phyloP scores from a whole-genome alignment of 2,329 filamentous ascomycete genomes.

The Lachnellula suecica region DNA sequence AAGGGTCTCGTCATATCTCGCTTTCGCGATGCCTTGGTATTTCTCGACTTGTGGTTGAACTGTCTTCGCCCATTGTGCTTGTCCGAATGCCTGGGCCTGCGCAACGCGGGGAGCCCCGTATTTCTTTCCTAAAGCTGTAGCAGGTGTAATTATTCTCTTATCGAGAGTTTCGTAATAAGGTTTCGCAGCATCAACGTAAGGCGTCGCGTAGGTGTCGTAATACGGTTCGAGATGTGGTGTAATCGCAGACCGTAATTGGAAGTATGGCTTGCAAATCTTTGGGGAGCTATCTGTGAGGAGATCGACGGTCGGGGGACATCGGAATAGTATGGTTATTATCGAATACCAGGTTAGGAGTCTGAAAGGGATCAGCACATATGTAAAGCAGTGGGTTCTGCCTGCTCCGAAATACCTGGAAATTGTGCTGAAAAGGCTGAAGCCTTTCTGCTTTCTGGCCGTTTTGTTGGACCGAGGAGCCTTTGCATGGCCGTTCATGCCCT shows the following conservation, averaged over 20 bases:
- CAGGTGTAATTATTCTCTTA: slow-evolving; percentile 67
- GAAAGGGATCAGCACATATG: slow-evolving; percentile 9
- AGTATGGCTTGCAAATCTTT: slow-evolving; percentile 80
- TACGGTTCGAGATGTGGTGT: slow-evolving; percentile 80
- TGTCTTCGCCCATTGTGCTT: slow-evolving; percentile 75
- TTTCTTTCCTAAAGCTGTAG: slow-evolving; percentile 62
- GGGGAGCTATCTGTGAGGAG: slow-evolving; percentile 70
- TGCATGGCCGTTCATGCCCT: slow-evolving; percentile 39
- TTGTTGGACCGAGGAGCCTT: slow-evolving; percentile 34
- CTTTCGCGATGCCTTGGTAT: slow-evolving; percentile 58
- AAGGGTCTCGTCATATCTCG: slow-evolving; percentile 69
- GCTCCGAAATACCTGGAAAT: slow-evolving; percentile 50
- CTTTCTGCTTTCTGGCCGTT: slow-evolving; percentile 18
- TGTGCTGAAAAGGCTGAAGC: slow-evolving; percentile 44
- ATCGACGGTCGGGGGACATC: slow-evolving; percentile 72
- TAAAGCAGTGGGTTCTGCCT: neutral
- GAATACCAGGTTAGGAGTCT: slow-evolving; percentile 85
- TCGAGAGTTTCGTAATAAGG: slow-evolving; percentile 71
- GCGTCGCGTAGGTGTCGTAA: slow-evolving; percentile 80
- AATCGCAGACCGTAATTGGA: slow-evolving; percentile 60
- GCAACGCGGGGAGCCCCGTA: slow-evolving; percentile 75
- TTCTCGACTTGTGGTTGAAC: slow-evolving; percentile 72
- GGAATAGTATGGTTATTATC: slow-evolving; percentile 76
- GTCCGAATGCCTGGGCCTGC: slow-evolving; percentile 64
- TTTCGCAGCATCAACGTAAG: slow-evolving; percentile 73